Conservation (phyloP, 1,284 basidiomycete species). For the Thelephora terrestris region DNA sequence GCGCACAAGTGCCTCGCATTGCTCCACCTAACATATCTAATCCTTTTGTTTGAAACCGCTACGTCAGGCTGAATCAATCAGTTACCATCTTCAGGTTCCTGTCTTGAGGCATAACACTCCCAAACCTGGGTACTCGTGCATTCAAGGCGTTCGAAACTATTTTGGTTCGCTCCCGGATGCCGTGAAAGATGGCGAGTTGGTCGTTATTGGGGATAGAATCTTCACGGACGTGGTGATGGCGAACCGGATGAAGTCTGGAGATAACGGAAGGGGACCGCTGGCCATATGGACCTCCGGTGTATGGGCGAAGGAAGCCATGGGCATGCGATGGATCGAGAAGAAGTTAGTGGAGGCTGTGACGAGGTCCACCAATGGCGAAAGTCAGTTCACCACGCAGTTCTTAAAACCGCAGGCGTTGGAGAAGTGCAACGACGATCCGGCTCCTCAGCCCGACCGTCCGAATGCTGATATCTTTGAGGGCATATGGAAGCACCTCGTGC, state of each 20-base stretch:
- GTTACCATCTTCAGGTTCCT: slow-evolving; percentile 66
- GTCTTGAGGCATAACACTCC: slow-evolving; percentile 71
- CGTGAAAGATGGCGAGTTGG: slow-evolving; percentile 47
- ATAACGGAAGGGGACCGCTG: slow-evolving; percentile 34
- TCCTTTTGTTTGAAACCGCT: neutral
- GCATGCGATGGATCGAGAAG: slow-evolving; percentile 49
- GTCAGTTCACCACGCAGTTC: no score
- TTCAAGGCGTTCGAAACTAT: slow-evolving; percentile 55
- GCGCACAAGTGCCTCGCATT: neutral
- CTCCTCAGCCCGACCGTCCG: no score
- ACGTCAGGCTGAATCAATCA: slow-evolving; percentile 75
- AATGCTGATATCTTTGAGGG: no score
- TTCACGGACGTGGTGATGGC: slow-evolving; percentile 89
- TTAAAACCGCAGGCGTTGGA: no score
- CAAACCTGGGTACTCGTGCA: slow-evolving; percentile 76
- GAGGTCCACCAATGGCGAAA: no score
- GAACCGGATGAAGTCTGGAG: slow-evolving; percentile 46
- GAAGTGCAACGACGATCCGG: no score
- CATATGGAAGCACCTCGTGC: no score
- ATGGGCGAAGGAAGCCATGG: slow-evolving; percentile 53
- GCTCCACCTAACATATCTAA: slow-evolving; percentile 1
- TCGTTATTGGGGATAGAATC: slow-evolving; percentile 84
- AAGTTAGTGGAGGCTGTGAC: neutral
- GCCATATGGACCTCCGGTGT: slow-evolving; percentile 59
- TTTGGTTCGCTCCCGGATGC: slow-evolving; percentile 42